Evolutionary conservation across 177 flowering plant species (phyloP), one percentile per base, ranked within the genome.

Genomic region (Vitis hybrid): DNA sequence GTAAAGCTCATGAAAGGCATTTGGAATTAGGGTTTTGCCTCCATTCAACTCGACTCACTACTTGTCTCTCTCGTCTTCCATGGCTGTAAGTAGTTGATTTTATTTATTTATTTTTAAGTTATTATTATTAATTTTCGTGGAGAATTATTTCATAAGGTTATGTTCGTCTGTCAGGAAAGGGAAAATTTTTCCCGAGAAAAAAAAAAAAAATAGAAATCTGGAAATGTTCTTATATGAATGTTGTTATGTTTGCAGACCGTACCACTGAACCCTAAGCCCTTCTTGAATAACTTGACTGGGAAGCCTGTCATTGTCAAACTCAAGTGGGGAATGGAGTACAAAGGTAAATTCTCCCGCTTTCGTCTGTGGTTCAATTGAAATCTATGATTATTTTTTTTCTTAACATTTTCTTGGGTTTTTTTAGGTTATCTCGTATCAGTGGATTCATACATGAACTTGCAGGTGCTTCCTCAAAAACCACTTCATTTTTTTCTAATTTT

Each of bases 241-340:
- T 11, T 11, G 55, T 9, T 51, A 11, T 14, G 14, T 11, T 73
- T 84, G 82, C 90, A 94, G 97, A 89, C 91, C 5, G 84, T 92
- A 12, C 97, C 98, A 31, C 98, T 94, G 26, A 94, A 93, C 74
- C 98, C 97, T 0, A 94, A 94, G 72, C 98, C 98, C 18, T 94
- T 94, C 68, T 80, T 94, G 90, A 94, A 94, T 86, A 94, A 91
- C 69, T 80, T 94, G 82, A 94, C 97, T 71, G 98, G 98, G 45
- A 93, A 94, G 86, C 88, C 87, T 45, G 98, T 94, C 22, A 87
- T 94, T 78, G 98, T 93, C 8, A 94, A 94, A 78, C 92, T 94
- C 55, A 94, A 94, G 70, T 94, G 98, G 98, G 98, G 98, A 74
- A 92, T 94, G 97, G 98, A 94, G 68, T 94, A 94, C 82, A 92